These are phyloP conservation scores for Theobroma grandiflorum DNA, from an alignment of 441 rosid genomes.

Conservation along the genomic window DNA sequence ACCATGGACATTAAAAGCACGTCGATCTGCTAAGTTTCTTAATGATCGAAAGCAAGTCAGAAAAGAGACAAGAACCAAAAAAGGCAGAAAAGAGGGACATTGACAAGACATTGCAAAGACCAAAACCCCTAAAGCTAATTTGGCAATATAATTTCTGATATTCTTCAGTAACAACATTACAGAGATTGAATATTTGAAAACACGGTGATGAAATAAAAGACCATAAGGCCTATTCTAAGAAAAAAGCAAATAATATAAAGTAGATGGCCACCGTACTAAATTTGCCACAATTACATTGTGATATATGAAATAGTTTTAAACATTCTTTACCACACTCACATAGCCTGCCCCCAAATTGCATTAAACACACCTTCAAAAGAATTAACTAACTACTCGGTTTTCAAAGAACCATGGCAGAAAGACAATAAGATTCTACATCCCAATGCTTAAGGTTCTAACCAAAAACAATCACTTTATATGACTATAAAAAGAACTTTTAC, in stretches of 20 bases:
- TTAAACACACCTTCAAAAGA: too few relatives aligned
- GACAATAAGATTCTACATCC: too few relatives aligned
- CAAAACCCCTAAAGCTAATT: background rate
- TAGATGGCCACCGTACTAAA: background rate
- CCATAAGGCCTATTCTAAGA: background rate
- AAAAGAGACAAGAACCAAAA: background rate
- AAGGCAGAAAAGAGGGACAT: background rate
- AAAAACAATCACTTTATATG: too few relatives aligned
- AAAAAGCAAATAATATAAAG: background rate
- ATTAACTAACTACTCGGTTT: too few relatives aligned
- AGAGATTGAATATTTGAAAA: background rate
- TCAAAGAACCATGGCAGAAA: too few relatives aligned
- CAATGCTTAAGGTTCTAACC: too few relatives aligned
- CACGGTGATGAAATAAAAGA: background rate
- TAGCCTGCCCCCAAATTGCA: too few relatives aligned
- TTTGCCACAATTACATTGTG: background rate
- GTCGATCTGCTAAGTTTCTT: background rate
- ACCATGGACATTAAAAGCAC: background rate
- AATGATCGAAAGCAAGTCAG: background rate
- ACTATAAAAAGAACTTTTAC: too few relatives aligned
- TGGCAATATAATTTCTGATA: background rate
- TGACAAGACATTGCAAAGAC: slow-evolving; percentile 13
- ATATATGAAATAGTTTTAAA: background rate
- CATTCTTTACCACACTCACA: too few relatives aligned
- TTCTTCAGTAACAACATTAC: background rate